phyloP scores from a whole-genome alignment of 2,329 filamentous ascomycete species.

The Exophiala dermatitidis region DNA sequence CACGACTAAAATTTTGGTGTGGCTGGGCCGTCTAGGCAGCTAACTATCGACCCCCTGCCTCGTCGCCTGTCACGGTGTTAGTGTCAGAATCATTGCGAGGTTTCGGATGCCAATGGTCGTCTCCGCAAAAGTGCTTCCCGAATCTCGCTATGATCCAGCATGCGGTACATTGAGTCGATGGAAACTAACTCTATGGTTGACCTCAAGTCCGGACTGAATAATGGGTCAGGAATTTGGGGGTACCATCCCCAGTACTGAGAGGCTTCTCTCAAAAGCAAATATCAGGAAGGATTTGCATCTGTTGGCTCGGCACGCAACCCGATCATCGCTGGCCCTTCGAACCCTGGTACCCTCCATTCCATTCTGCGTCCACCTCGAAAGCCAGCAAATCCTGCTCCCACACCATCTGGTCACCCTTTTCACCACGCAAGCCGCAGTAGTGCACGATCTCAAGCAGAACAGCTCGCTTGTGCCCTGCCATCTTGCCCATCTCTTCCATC shows the following conservation, averaged over 20 bases:
- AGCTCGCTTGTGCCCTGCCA: conserved; percentile 13
- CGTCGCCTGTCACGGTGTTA: not conserved
- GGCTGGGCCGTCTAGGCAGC: not conserved
- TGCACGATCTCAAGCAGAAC: conserved; percentile 21
- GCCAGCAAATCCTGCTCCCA: conserved; percentile 2
- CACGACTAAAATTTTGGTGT: not conserved
- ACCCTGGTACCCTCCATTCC: conserved; percentile 17
- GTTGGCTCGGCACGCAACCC: not conserved
- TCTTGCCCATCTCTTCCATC: conserved; percentile 10
- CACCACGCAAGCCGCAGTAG: conserved; percentile 18
- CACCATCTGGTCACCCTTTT: conserved; percentile 15
- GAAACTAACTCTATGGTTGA: too few relatives aligned
- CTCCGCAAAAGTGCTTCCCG: not conserved
- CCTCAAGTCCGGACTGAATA: too few relatives aligned
- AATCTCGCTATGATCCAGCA: too few relatives aligned
- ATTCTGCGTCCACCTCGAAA: conserved; percentile 12
- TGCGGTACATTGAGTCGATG: too few relatives aligned
- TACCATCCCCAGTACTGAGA: too few relatives aligned
- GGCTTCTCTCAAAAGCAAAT: not conserved
- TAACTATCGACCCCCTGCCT: not conserved
- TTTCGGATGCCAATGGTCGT: not conserved
- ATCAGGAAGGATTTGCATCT: not conserved
- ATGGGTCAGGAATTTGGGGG: too few relatives aligned
- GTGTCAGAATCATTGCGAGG: not conserved
- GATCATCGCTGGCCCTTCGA: conserved; percentile 1